These are phyloP conservation scores for Kwoniella europaea DNA, from an alignment of 768 basidiomycete genomes.

Conservation along the genomic window DNA sequence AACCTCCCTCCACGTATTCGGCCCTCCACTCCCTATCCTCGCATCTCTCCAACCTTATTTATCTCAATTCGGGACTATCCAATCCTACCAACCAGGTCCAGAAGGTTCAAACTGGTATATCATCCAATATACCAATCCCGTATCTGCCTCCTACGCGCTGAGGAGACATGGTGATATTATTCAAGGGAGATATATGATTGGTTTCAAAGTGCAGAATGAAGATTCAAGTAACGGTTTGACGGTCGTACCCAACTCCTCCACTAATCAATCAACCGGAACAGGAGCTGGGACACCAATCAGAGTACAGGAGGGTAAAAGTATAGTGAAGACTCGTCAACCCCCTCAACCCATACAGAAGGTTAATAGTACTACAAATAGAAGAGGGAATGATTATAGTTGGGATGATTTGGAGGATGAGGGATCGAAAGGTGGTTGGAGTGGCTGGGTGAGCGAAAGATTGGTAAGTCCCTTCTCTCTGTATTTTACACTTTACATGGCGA, in stretches of 20 bases:
- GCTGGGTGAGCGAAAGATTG: slow-evolving; percentile 24
- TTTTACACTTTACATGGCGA: not conserved
- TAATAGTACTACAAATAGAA: not conserved
- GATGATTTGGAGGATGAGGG: slow-evolving; percentile 25
- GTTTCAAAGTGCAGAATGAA: slow-evolving; percentile 37
- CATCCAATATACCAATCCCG: slow-evolving; percentile 32
- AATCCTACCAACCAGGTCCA: slow-evolving; percentile 44
- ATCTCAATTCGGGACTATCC: slow-evolving; percentile 32
- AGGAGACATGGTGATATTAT: slow-evolving; percentile 50
- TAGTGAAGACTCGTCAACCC: slow-evolving; percentile 21
- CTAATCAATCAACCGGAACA: not conserved
- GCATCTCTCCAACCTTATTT: slow-evolving; percentile 35
- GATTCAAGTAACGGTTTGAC: slow-evolving; percentile 15
- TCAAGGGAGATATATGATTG: slow-evolving; percentile 45
- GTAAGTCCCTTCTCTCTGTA: slow-evolving; percentile 23
- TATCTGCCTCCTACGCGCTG: slow-evolving; percentile 36
- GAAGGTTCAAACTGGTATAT: slow-evolving; percentile 48
- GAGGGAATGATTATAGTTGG: slow-evolving; percentile 31
- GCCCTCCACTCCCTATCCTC: slow-evolving; percentile 39
- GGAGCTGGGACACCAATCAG: slow-evolving; percentile 31
- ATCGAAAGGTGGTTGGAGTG: slow-evolving; percentile 10
- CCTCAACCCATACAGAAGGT: slow-evolving; percentile 2
- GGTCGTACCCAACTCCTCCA: no score
- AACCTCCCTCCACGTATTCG: slow-evolving; percentile 47
- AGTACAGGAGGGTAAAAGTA: slow-evolving; percentile 15